Conservation (phyloP, 345 rosid genomes). For the Eucalyptus curtisii region DNA sequence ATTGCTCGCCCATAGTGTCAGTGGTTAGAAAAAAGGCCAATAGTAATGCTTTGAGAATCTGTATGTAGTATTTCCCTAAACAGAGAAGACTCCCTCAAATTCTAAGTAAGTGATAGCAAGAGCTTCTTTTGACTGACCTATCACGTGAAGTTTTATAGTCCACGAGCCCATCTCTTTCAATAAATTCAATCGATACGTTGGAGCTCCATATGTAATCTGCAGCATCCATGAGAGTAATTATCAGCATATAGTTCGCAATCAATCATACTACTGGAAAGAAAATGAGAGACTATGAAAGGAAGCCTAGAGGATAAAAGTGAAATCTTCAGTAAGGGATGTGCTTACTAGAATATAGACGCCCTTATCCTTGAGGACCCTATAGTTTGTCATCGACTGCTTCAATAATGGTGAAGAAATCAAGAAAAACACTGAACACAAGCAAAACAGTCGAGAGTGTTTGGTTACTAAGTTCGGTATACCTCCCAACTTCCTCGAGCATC, state of each 20-base stretch:
- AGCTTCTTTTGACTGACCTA: background rate
- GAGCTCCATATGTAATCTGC: conserved; percentile 90
- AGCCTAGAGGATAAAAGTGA: background rate
- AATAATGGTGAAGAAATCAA: conserved; percentile 59
- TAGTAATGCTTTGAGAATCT: background rate
- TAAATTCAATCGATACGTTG: conserved; percentile 31
- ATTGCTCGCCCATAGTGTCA: background rate
- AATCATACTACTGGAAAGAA: background rate
- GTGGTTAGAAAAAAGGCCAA: background rate
- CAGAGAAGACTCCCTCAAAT: background rate
- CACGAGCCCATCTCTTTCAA: background rate
- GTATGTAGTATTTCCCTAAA: background rate
- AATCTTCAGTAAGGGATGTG: background rate
- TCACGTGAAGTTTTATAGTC: conserved; percentile 2
- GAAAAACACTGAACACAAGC: conserved; percentile 22
- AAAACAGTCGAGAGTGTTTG: background rate
- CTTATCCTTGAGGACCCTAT: conserved; percentile 94
- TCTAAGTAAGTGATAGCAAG: background rate
- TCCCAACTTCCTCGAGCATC: conserved; percentile 79
- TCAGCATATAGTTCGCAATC: background rate
- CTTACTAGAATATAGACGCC: conserved; percentile 85
- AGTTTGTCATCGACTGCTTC: conserved; percentile 88
- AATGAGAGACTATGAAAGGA: background rate
- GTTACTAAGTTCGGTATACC: conserved; percentile 23
- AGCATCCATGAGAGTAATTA: background rate